Percentiles rank a stretch among this genome's conserved stretches.
phyloP scores from a whole-genome alignment of 208 protist genomes.

The Leishmania major region DNA sequence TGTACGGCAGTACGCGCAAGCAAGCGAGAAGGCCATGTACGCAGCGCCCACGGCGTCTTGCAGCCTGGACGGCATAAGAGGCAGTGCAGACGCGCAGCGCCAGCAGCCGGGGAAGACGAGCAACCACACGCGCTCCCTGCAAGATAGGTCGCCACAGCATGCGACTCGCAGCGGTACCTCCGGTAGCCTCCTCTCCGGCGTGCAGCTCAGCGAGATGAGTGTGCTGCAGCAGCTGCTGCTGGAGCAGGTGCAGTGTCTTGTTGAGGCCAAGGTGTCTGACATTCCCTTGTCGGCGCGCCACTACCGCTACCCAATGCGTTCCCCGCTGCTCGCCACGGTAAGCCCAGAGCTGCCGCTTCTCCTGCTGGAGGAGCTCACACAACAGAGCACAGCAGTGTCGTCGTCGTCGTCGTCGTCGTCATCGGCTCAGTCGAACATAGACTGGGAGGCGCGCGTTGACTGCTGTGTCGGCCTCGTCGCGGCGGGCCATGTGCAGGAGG shows the following conservation, averaged over 20 bases:
- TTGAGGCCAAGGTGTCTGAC: conserved; percentile 54
- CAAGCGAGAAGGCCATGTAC: conserved; percentile 22
- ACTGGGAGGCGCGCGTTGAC: conserved; percentile 33
- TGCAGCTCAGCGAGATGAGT: conserved; percentile 8
- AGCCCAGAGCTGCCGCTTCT: conserved; percentile 50
- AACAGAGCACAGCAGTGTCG: neutral
- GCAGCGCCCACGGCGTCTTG: conserved; percentile 2
- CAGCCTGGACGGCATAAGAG: neutral
- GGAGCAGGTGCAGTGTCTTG: conserved; percentile 74
- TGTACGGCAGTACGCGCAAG: conserved; percentile 40
- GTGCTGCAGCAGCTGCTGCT: conserved; percentile 42
- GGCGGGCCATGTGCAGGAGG: conserved; percentile 32
- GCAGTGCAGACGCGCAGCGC: neutral
- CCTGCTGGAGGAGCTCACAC: conserved; percentile 42
- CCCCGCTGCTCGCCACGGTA: conserved; percentile 44
- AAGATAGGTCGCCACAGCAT: neutral
- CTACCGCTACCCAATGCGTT: conserved; percentile 55
- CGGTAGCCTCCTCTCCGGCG: neutral
- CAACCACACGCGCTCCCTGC: neutral
- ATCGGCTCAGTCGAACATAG: neutral
- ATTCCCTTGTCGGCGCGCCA: conserved; percentile 46
- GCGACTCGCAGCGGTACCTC: neutral
- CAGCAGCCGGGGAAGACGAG: neutral
- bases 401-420: neutral
- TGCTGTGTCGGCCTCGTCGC: conserved; percentile 45